phyloP scores from a whole-genome alignment of 352 stramenopile genomes.

The Phytophthora ramorum region DNA sequence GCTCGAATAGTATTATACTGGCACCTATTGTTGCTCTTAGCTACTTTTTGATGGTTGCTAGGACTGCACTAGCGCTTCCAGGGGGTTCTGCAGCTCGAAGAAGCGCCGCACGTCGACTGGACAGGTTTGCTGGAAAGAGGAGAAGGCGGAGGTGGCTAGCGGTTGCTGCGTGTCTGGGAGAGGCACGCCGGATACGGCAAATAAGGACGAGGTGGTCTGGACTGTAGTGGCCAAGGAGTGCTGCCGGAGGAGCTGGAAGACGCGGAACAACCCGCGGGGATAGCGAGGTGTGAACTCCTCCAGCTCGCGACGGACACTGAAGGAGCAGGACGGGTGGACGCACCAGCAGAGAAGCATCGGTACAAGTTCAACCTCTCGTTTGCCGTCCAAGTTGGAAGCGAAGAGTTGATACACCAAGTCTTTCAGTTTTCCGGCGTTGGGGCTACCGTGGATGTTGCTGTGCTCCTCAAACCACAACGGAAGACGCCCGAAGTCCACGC shows the following conservation, averaged over 20 bases:
- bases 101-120: conserved; percentile 31
- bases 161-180: background rate
- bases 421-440: conserved; percentile 24
- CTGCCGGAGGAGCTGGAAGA: conserved; percentile 34
- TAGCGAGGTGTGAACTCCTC: conserved; percentile 44
- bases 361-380: conserved; percentile 23
- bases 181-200: conserved; percentile 14
- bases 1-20: conserved; percentile 6
- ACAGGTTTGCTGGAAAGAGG: conserved; percentile 42
- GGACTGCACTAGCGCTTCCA: conserved; percentile 41
- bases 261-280: conserved; percentile 48
- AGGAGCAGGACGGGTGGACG: conserved; percentile 32
- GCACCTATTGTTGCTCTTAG: conserved; percentile 4
- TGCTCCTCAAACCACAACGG: conserved; percentile 54
- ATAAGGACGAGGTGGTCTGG: conserved; percentile 26
- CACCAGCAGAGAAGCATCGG: conserved; percentile 55
- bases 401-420: conserved; percentile 53
- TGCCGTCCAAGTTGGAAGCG: background rate
- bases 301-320: conserved; percentile 41
- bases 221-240: background rate
- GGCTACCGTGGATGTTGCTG: background rate
- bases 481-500: conserved; percentile 37
- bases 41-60: conserved; percentile 8
- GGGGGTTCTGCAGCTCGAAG: conserved; percentile 54
- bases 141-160: conserved; percentile 28